Base-by-base conservation (phyloP, 2,329 filamentous ascomycete genomes). In the Cercospora sp. region DNA sequence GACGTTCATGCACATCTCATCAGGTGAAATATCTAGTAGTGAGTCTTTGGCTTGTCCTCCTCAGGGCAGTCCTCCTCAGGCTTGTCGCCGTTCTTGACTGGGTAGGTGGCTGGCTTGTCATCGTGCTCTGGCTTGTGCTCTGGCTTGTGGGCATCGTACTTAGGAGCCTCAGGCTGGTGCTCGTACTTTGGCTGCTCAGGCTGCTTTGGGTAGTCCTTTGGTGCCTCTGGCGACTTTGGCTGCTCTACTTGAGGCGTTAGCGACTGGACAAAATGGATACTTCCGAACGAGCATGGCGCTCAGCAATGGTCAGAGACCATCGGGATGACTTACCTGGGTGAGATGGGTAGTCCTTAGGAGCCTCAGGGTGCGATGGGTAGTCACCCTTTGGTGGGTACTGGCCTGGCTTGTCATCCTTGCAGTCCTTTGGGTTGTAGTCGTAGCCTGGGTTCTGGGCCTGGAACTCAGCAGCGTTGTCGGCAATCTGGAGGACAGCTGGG, bases 401-500 rank as follows among this genome's bases (percentile, higher is more conserved):
- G 45, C 45, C 53, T 33, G 55, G 55, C 28, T 59, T 31, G 28
- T 36, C 55, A 9, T 59, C 55, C 55, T 59, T 59, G 55, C 55
- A 59, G 30, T 59, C 55, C 26, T 33, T 9, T 59, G 55, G 55
- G 55, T 59, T 59, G 55, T 59, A 59, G n/a, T 59, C 26, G 55
- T 59, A 59, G 30, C 55, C 55, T 59, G 55, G 55, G 55, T 59
- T 59, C 55, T 31, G 13, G 16, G 28, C 55, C 16, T 59, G 55
- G 55, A 59, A 59, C 16, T n/a, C 55, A 59, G 55, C 55, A 45
- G 62, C 62, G 33, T 64, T 64, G 51, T 73, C 72, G 42, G 66
- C 66, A 16, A 74, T 62, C 61, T 69, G 40, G 13, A 75, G 62
- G 36, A 75, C 67, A 55, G 74, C 75, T 48, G 75, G 75, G 57